Evolutionary conservation across 345 rosid species (phyloP).

Genomic region (Psidium guajava): DNA sequence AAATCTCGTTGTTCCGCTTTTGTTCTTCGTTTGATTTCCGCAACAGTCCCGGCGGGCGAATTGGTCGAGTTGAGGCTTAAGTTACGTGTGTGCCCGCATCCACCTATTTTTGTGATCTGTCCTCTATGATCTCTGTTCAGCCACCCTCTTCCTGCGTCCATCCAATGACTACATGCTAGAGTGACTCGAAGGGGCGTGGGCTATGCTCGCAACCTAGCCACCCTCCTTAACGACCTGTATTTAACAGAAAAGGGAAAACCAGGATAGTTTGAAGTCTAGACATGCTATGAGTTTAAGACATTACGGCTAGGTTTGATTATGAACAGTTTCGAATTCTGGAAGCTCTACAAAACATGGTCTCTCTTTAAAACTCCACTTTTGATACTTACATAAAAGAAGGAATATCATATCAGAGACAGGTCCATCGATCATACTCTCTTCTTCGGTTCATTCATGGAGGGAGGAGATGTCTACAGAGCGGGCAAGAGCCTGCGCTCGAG

Average conservation of each 20-base stretch:
- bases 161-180: background rate
- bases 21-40: too few relatives aligned
- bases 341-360: background rate
- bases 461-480: slow-evolving; percentile 2
- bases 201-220: background rate
- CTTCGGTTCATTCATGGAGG: slow-evolving; percentile 1
- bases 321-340: background rate
- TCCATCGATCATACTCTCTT: background rate
- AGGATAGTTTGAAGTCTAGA: background rate
- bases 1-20: too few relatives aligned
- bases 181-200: background rate
- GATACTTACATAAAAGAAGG: background rate
- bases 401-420: background rate
- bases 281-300: background rate
- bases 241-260: background rate
- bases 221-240: background rate
- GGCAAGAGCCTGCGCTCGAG: slow-evolving; percentile 8
- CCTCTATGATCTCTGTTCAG: too few relatives aligned
- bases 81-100: too few relatives aligned
- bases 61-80: too few relatives aligned
- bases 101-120: too few relatives aligned
- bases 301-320: background rate
- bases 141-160: too few relatives aligned
- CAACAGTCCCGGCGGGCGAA: too few relatives aligned
- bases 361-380: too few relatives aligned